Evolutionary conservation across 148 eudicot genomes (phyloP).

Genomic region (Fagopyrum tataricum): DNA sequence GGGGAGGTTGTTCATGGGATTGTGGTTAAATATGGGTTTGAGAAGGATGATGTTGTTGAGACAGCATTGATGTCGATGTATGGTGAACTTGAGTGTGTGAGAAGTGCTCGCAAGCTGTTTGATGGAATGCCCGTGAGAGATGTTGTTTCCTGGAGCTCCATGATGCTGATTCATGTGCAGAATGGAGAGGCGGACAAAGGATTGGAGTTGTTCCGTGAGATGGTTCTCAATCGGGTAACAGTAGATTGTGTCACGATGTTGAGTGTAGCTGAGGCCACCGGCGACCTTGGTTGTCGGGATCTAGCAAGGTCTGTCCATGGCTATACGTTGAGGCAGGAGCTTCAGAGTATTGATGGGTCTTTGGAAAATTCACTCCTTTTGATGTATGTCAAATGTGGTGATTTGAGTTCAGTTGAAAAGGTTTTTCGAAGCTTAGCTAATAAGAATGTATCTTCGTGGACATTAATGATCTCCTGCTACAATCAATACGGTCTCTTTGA

Average conservation of each 20-base stretch:
- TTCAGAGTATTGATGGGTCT: slow-evolving; percentile 24
- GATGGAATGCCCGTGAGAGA: slow-evolving; percentile 31
- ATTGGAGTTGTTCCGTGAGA: slow-evolving; percentile 30
- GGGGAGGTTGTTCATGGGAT: slow-evolving; percentile 45
- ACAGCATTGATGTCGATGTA: slow-evolving; percentile 56
- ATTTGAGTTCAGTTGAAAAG: slow-evolving; percentile 24
- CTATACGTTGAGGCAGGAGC: slow-evolving; percentile 26
- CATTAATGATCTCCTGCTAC: slow-evolving; percentile 50
- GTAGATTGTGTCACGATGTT: slow-evolving; percentile 53
- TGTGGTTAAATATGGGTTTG: slow-evolving; percentile 37
- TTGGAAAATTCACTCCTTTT: slow-evolving; percentile 51
- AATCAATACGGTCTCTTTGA: slow-evolving; percentile 41
- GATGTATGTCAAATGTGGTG: slow-evolving; percentile 60
- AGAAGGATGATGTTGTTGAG: slow-evolving; percentile 34
- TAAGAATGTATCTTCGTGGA: slow-evolving; percentile 50
- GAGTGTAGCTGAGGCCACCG: slow-evolving; percentile 39
- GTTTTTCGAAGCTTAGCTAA: slow-evolving; percentile 27
- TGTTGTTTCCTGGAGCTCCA: slow-evolving; percentile 50
- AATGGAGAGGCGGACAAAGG: slow-evolving; percentile 23
- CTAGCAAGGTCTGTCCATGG: slow-evolving; percentile 45
- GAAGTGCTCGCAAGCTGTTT: slow-evolving; percentile 44
- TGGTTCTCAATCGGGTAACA: slow-evolving; percentile 31
- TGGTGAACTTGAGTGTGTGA: slow-evolving; percentile 51
- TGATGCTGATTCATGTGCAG: slow-evolving; percentile 36
- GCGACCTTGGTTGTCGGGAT: slow-evolving; percentile 32